Evolutionary conservation across 2,329 filamentous ascomycete genomes (phyloP).

Genomic region (Penicillium occitanis): DNA sequence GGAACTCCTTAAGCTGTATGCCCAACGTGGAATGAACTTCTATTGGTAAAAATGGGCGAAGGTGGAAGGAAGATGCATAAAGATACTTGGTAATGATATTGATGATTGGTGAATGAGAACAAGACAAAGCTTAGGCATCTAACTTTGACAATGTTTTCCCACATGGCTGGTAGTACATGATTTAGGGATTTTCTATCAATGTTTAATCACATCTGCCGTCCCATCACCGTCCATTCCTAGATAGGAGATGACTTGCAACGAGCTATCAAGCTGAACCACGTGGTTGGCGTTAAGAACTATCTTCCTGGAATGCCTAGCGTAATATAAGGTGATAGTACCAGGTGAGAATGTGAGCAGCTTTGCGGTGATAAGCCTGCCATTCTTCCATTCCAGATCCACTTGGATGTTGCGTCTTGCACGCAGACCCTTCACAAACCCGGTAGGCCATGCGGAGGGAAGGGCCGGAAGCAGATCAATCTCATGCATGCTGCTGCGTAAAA

Average conservation of each 20-base stretch:
- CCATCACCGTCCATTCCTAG: not conserved
- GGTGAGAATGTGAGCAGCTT: not conserved
- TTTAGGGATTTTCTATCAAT: not conserved
- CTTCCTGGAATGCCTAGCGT: not conserved
- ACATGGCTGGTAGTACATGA: no score
- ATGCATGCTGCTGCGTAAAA: not conserved
- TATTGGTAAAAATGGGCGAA: no score
- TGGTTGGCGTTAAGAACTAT: not conserved
- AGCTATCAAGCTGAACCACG: not conserved
- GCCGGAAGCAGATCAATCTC: constrained; percentile 9
- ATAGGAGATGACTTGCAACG: not conserved
- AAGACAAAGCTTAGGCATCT: no score
- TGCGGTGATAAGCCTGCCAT: not conserved
- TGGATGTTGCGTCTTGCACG: constrained; percentile 3
- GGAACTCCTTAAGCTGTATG: no score
- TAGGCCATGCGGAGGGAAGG: not conserved
- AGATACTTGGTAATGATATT: no score
- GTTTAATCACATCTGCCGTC: not conserved
- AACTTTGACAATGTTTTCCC: no score
- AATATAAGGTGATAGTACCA: not conserved
- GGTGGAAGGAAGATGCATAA: not conserved
- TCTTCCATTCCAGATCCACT: constrained; percentile 1
- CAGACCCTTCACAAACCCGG: not conserved
- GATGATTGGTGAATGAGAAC: no score
- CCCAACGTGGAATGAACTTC: no score